phyloP scores from a whole-genome alignment of 768 basidiomycete genomes.

The Clitopilus passeckerianus region DNA sequence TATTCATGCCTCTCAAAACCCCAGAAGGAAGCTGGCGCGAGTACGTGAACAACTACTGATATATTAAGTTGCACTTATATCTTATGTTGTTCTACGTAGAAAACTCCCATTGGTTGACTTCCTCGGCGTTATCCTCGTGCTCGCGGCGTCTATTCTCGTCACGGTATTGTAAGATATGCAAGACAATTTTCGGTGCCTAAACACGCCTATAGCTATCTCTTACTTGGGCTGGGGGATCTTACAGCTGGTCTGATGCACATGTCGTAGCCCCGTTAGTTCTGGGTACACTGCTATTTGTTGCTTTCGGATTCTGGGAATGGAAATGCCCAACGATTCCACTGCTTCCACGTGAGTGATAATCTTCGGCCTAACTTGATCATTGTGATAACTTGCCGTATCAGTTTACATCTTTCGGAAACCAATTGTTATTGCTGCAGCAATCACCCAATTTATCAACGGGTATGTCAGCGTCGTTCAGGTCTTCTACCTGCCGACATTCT shows the following conservation, averaged over 20 bases:
- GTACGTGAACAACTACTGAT: constrained; percentile 11
- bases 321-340: constrained; percentile 48
- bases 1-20: constrained; percentile 48
- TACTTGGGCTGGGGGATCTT: constrained; percentile 46
- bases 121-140: constrained; percentile 38
- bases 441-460: constrained; percentile 46
- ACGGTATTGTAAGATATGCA: constrained; percentile 27
- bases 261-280: constrained; percentile 42
- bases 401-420: constrained; percentile 48
- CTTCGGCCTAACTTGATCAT: neutral
- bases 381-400: constrained; percentile 9
- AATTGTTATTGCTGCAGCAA: constrained; percentile 46
- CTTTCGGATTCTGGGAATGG: constrained; percentile 51
- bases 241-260: constrained; percentile 46
- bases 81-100: constrained; percentile 8
- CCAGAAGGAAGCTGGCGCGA: constrained; percentile 42
- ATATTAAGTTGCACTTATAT: neutral
- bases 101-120: constrained; percentile 52
- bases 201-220: constrained; percentile 8
- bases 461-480: constrained; percentile 44
- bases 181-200: neutral
- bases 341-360: constrained; percentile 34
- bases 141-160: constrained; percentile 42
- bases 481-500: constrained; percentile 54
- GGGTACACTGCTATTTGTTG: constrained; percentile 30